Evolutionary conservation across 2,329 filamentous ascomycete species (phyloP), one percentile per base, ranked within the genome.

Genomic region (Rhinocladiella mackenziei): DNA sequence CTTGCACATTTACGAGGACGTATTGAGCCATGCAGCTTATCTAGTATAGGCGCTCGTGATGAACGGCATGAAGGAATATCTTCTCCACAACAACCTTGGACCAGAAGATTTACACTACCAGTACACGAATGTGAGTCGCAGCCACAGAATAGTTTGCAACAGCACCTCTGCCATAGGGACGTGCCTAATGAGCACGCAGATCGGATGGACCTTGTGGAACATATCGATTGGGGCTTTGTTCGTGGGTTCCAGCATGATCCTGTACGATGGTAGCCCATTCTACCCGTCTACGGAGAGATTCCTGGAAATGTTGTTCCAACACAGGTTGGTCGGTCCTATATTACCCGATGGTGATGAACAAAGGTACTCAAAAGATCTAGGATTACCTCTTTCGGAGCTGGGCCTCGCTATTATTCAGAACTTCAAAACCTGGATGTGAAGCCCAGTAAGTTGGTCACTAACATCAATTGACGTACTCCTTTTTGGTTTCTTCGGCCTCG

Each of bases 261-360:
- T 91, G 10, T 92, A 92, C 60, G 87, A 94, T 59, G 87, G 86
- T 2, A 87, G 81, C 4, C 87, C 87, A 0, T 87, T 92, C 63
- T 66, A 79, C 31, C 86, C 86, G 0, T 78, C 85, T 49, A 66
- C 78, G 1, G 72, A 68, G 13, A 72, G 77, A 2, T 79, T 87
- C 55, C 66, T 76, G 5, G 67, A 81, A 1, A 65, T 14, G 7
- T n/a, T 43, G 1, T 43, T 43, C 18, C 5, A 9, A 10, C 6
- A 67, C 80, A 1, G 65, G 42, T 29, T 18, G 34, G 11, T n/a
- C n/a, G n/a, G n/a, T n/a, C n/a, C n/a, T n/a, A n/a, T n/a, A n/a
- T n/a, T n/a, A n/a, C n/a, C n/a, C n/a, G n/a, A n/a, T n/a, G n/a
- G n/a, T n/a, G n/a, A n/a, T n/a, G n/a, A n/a, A n/a, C n/a, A n/a